Evolutionary conservation across 352 stramenopile genomes (phyloP).

Genomic region (Pythium sp.): DNA sequence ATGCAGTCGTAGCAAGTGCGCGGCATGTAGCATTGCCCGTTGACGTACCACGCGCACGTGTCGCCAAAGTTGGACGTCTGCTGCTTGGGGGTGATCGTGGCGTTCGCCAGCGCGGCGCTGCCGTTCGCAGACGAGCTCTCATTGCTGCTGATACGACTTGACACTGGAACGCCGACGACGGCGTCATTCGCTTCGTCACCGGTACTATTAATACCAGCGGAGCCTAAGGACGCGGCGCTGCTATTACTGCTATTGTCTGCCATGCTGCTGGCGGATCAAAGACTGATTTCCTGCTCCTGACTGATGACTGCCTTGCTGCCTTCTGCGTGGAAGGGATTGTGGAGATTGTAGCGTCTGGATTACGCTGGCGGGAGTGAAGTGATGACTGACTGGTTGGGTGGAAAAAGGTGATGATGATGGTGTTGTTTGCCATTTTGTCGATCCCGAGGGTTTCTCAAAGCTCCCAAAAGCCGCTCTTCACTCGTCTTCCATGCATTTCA

Average conservation of each 20-base stretch:
- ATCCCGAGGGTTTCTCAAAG: too few relatives aligned
- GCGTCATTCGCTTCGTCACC: background rate
- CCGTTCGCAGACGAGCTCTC: background rate
- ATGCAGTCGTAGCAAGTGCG: conserved; percentile 20
- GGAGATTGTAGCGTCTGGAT: too few relatives aligned
- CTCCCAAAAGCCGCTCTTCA: too few relatives aligned
- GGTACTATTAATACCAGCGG: too few relatives aligned
- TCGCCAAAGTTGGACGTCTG: background rate
- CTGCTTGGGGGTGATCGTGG: conserved; percentile 3
- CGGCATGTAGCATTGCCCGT: conserved; percentile 9
- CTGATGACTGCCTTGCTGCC: too few relatives aligned
- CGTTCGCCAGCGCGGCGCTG: background rate
- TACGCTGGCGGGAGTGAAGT: too few relatives aligned
- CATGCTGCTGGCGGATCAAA: background rate
- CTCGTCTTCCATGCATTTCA: too few relatives aligned
- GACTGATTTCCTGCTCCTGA: background rate
- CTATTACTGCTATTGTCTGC: background rate
- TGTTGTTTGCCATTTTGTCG: too few relatives aligned
- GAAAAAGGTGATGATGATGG: too few relatives aligned
- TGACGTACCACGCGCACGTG: conserved; percentile 18
- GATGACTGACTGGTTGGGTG: too few relatives aligned
- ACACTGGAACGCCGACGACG: background rate
- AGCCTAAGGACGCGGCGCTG: background rate
- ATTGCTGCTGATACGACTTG: background rate
- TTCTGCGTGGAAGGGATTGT: too few relatives aligned